Evolutionary conservation across 805 yeast species (phyloP), one percentile per base, ranked within the genome.

Genomic region (Torulaspora delbrueckii): DNA sequence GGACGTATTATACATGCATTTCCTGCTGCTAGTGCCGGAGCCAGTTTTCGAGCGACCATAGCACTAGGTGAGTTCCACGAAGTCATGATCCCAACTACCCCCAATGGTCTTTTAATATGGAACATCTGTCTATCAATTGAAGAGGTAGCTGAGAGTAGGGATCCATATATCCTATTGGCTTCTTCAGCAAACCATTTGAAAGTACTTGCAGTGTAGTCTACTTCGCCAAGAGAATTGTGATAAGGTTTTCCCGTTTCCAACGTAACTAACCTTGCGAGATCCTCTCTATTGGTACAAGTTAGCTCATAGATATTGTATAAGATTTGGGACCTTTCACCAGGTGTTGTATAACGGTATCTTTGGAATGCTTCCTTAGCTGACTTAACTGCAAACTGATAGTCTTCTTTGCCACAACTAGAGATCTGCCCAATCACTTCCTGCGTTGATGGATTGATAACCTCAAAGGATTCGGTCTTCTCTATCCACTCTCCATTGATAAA

Each of bases 21-120:
- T 67, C 95, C 95, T 38, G 95, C 81, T 52, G 89, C 84, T 57
- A 86, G 73, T 50, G 91, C 89, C 31, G 96, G 95, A 51, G 88
- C 90, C 53, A 87, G 71, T 62, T 86, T 86, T 86, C 95, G 86
- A 36, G 91, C 76, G 71, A 85, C 78, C 82, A 86, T 84, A 69
- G 87, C 76, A 62, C 86, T 74, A 54, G 96, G 96, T 79, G 86
- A 87, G 71, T 87, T 87, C 95, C 95, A 87, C 55, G 96, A 95
- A 59, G 86, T 86, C 60, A 87, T 84, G 65, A 85, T 87, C 51
- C 93, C 89, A 66, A 89, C 81, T 43, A 86, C 93, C 64, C 95
- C 96, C 57, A 84, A 72, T 50, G 96, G 95, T 70, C 86, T 95
- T 66, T 81, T 78, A 64, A 78, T 76, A 46, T 85, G 76, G 67